phyloP scores from a whole-genome alignment of 345 rosid genomes.

The Eutrema heterophyllum region DNA sequence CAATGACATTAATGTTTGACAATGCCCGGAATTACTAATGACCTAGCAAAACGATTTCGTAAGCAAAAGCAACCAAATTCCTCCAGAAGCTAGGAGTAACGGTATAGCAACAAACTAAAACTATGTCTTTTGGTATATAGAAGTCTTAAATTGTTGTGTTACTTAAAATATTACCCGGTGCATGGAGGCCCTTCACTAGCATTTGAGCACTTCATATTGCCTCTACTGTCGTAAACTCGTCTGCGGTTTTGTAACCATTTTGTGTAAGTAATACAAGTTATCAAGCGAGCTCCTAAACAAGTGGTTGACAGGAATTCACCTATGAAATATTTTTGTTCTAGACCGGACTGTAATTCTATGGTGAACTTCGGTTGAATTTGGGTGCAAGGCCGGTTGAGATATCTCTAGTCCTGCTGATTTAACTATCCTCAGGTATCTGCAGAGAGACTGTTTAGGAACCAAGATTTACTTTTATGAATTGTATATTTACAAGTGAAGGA shows the following conservation, averaged over 20 bases:
- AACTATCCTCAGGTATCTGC: conserved; percentile 74
- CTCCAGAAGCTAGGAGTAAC: no score
- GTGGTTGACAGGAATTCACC: conserved; percentile 36
- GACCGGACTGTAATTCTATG: conserved; percentile 92
- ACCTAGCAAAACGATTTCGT: no score
- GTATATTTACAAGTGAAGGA: background rate
- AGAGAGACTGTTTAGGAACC: conserved; percentile 10
- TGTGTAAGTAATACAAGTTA: background rate
- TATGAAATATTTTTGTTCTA: conserved; percentile 64
- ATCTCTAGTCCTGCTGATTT: conserved; percentile 82
- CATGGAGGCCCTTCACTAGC: conserved; percentile 95
- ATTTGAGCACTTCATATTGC: conserved; percentile 78
- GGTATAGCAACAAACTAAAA: background rate
- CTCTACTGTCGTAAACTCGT: conserved; percentile 79
- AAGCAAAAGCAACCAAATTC: no score
- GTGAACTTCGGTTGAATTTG: conserved; percentile 91
- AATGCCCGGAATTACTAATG: no score
- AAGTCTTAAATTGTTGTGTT: background rate
- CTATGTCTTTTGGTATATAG: background rate
- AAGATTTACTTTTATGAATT: background rate
- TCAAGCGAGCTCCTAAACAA: background rate
- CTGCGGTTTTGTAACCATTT: conserved; percentile 41
- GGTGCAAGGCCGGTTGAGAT: conserved; percentile 96
- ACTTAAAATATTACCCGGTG: conserved; percentile 63
- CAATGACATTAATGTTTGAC: background rate